Evolutionary conservation across 371 early-diverging fungal species (phyloP), one percentile per base, ranked within the genome.

Genomic region (Thermomucor indicae-seudaticae): DNA sequence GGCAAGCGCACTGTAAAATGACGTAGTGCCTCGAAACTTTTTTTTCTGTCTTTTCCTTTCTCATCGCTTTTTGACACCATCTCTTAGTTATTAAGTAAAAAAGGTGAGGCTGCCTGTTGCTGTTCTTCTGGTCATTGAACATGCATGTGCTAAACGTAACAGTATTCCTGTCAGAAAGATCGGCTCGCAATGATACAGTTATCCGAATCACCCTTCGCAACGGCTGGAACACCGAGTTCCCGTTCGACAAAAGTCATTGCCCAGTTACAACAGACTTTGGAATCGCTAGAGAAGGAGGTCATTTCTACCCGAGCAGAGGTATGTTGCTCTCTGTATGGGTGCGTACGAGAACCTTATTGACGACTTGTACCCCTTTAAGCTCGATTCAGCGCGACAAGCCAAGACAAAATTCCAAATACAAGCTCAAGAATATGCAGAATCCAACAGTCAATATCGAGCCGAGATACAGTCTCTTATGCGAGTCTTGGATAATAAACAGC

Each of bases 381-480:
- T 72, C 30, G 47, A 59, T 37, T 51, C 53, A n/a, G 52, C 49
- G 19, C 32, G 24, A 19, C 55, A 70, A 46, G 43, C 58, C 11
- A 69, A 67, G 48, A 51, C 52, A 19, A 47, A 49, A 20, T 38
- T 30, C 38, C 67, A 67, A 44, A 41, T 52, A 37, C 61, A 65
- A 41, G 62, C 67, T 28, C 62, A 69, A 37, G 53, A 49, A 28
- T 64, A 56, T 46, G 62, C 60, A 14, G 65, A 69, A 25, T 48
- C 58, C n/a, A 73, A 73, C 40, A 62, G 62, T 29, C 46, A 57
- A 14, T 58, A 60, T 47, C 55, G 73, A 47, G 38, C 57, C 2
- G 67, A 73, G 25, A 69, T 73, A 20, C 67, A 70, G 41, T 55
- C 60, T 46, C 43, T 73, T 6, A 67, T 73, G 67, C 67, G 70